Base-by-base conservation (phyloP, 2,329 filamentous ascomycete genomes). In the Coniochaeta prunicola region DNA sequence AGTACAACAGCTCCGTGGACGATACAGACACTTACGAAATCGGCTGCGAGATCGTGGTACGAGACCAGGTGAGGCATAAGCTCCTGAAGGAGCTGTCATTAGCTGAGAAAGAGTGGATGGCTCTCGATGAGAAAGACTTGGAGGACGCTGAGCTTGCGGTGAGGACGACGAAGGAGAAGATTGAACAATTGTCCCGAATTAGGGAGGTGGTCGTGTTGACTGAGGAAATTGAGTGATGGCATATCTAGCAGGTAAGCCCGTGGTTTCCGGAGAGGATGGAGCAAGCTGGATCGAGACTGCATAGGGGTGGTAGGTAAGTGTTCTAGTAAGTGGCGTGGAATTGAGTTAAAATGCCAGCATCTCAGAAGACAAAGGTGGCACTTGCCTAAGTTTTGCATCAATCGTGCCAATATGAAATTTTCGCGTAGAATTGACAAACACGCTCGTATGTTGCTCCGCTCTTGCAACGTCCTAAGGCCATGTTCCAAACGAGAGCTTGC, bases 131-230 rank as follows among this genome's bases (percentile, higher is more conserved):
- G 5, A n/a, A 42, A 10, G 5, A 13, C 17, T 21, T 42, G 38
- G n/a, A 4, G 4, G 19, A 10, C 21, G 19, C 38, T 42, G n/a
- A 42, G 38, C 13, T 15, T 36, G 4, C 4, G 7, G 7, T 36
- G 7, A 6, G 10, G 38, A 19, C 19, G n/a, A 42, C 38, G 38
- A n/a, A 64, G 57, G 64, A 67, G 53, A 69, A 61, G 58, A 65
- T 70, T 15, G 63, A 69, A 59, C 66, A 70, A 59, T 70, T 68
- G 30, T 17, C 5, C 15, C 17, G 36, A 17, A 17, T 38, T 70
- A 69, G 28, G 62, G 60, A 56, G 66, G 66, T 12, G 67, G 68
- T 2, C 63, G 66, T 68, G 38, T 69, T 66, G 67, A 60, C 55
- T 66, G 17, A 67, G 64, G 9, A 63, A 67, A 30, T 69, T 58